phyloP scores from a whole-genome alignment of 75 land plant species.

The Adiantum capillusveneris region DNA sequence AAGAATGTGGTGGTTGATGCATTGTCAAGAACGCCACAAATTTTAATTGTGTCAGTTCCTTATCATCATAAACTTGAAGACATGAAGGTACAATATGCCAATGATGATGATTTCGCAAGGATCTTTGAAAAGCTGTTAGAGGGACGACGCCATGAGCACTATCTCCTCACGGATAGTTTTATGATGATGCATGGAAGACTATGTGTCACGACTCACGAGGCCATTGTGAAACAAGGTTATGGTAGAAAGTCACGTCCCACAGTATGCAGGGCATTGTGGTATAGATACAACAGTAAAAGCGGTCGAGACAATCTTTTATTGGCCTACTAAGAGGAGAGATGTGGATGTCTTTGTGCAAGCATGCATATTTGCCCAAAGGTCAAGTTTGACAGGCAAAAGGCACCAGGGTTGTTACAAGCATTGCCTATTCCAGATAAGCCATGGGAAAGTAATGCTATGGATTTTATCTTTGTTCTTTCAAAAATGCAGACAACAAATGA shows the following conservation, averaged over 20 bases:
- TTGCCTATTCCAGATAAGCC: neutral
- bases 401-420: too few relatives aligned
- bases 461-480: neutral
- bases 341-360: neutral
- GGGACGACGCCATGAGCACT: neutral
- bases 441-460: neutral
- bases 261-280: neutral
- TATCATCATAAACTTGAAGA: neutral
- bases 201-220: neutral
- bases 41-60: neutral
- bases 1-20: neutral
- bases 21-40: neutral
- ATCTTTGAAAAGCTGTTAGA: neutral
- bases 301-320: neutral
- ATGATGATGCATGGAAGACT: neutral
- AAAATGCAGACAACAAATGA: neutral
- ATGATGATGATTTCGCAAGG: neutral
- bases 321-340: neutral
- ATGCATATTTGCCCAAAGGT: neutral
- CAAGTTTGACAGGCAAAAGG: constrained; percentile 1
- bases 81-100: neutral
- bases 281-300: neutral
- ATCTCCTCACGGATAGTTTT: neutral
- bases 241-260: neutral
- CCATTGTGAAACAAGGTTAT: neutral